phyloP scores from a whole-genome alignment of 148 eudicot genomes.

The Heliosperma pusillum region DNA sequence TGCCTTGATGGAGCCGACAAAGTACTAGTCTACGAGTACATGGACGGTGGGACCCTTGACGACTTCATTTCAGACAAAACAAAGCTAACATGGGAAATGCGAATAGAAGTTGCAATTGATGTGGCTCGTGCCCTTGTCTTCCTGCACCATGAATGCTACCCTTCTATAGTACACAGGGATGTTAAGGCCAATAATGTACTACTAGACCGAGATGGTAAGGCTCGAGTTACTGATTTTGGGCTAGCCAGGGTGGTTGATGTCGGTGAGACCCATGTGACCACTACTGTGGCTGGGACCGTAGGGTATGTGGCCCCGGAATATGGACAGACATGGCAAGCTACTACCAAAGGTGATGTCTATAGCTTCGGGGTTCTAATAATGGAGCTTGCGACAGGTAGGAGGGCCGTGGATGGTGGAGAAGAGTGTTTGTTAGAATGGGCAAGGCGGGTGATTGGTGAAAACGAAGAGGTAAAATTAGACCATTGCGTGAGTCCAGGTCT shows the following conservation, averaged over 20 bases:
- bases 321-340: slow-evolving; percentile 92
- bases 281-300: slow-evolving; percentile 89
- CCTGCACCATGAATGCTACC: slow-evolving; percentile 84
- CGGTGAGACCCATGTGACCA: slow-evolving; percentile 76
- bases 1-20: slow-evolving; percentile 83
- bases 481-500: slow-evolving; percentile 34
- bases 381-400: slow-evolving; percentile 91
- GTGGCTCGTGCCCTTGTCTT: slow-evolving; percentile 77
- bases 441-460: slow-evolving; percentile 50
- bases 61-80: slow-evolving; percentile 52
- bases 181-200: slow-evolving; percentile 94
- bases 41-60: slow-evolving; percentile 90
- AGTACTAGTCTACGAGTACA: slow-evolving; percentile 80
- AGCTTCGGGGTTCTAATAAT: slow-evolving; percentile 85
- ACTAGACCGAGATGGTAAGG: slow-evolving; percentile 66
- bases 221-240: slow-evolving; percentile 87
- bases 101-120: slow-evolving; percentile 63
- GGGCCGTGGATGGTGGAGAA: slow-evolving; percentile 78
- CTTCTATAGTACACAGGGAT: slow-evolving; percentile 80
- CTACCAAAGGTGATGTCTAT: slow-evolving; percentile 95
- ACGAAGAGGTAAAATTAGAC: slow-evolving; percentile 29
- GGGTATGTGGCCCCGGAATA: slow-evolving; percentile 97
- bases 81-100: slow-evolving; percentile 46
- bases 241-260: slow-evolving; percentile 71
- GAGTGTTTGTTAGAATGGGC: slow-evolving; percentile 89